Base-by-base conservation (phyloP, 179 eudicot genomes). In the Amaranthus tricolor region DNA sequence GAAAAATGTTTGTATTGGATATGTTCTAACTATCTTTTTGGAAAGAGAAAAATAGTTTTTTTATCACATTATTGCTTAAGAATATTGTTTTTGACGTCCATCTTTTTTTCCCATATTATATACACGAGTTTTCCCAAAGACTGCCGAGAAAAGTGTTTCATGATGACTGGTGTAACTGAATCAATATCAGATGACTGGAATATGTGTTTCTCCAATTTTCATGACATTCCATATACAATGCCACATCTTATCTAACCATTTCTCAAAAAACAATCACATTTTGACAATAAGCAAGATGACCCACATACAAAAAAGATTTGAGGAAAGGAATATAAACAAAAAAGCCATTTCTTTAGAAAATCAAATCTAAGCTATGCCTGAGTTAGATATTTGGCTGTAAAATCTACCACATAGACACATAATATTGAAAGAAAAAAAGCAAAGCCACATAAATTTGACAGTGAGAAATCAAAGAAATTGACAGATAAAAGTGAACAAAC, bases 401-500 rank as follows among this genome's bases (percentile, higher is more conserved):
- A 61, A 53, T 62, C 15, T 63, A n/a, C 17, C 9, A 19, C 21
- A 9, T n/a, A 44, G 54, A 19, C 20, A 66, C 17, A 66, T 12
- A 56, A 74, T 5, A 63, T 16, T n/a, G 50, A 7, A 48, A 40
- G 17, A 6, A 6, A 48, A 21, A 0, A 9, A 21, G 49, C 47
- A 55, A 54, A 51, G 62, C 10, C 16, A n/a, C 9, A 17, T 44
- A 59, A 66, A n/a, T 7, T 49, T 57, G 58, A 31, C 43, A 67
- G 45, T 31, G 51, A 10, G 51, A 57, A 52, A 31, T 67, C n/a
- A 17, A 47, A 54, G 17, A 74, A 68, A 72, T 21, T 16, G 67
- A 72, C 31, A 79, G 71, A 72, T 76, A 58, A 66, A 50, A 61
- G 71, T 44, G 66, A 75, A 88, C 91, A 84, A 72, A 91, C 96